Base-by-base conservation (phyloP, 2,329 filamentous ascomycete genomes). In the Neoarthrinium moseri region DNA sequence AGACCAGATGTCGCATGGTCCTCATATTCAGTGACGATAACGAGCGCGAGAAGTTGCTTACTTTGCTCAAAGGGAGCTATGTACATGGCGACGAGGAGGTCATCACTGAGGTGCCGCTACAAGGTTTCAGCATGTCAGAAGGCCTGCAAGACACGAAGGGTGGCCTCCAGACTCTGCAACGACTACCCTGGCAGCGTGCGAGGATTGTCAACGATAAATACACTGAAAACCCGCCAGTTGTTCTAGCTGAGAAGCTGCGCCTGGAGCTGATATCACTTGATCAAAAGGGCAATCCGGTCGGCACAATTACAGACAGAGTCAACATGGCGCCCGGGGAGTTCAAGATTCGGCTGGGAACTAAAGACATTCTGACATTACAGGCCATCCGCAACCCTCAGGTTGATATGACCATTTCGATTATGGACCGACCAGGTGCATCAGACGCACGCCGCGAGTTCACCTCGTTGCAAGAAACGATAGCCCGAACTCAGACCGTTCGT, bases 241-340 rank as follows among this genome's bases (percentile, higher is more conserved):
- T 95, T 22, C 75, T 91, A 43, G 89, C 89, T 0, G 86, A 94
- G 57, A 80, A 80, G 55, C 70, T 96, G 50, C 81, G 90, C 22
- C 75, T 95, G 15, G 78, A 95, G 43, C 75, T 89, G 24, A 84
- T 90, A 47, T 89, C 87, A 53, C 81, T 86, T 50, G 83, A 85
- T 43, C 61, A 58, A 47, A 53, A 53, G 15, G 60, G 60, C 20
- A 53, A 57, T 29, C 60, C 61, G 5, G 57, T 65, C 17, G 54
- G 90, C 39, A 89, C 84, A 33, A 73, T 95, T 13, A 89, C 88
- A 2, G 91, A 96, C 66, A 81, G 91, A 29, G 75, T 96, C 59
- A 95, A 95, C 55, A 75, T 95, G 56, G 84, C 77, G 2, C 84
- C 85, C 10, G 87, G 87, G n/a, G 86, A 90, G 65, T 63, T 90